Conservation (phyloP, 192 early-diverging fungal species). For the Funneliformis mosseae region DNA sequence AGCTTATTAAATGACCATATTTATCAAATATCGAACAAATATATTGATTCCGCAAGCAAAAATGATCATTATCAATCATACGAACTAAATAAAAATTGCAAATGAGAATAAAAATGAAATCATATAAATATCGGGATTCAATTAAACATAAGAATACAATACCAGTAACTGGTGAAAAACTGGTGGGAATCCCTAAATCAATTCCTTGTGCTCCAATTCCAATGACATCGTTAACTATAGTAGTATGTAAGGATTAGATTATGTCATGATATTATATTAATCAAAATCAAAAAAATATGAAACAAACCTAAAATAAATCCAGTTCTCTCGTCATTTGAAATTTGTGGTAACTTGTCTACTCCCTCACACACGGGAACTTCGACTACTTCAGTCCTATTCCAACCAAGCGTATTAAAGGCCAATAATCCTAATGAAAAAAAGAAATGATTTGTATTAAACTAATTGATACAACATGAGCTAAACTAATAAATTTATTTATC, state of each 20-base stretch:
- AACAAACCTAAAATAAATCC: conserved; percentile 49
- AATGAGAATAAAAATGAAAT: background rate
- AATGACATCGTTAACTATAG: background rate
- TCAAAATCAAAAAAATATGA: background rate
- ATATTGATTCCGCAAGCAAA: conserved; percentile 75
- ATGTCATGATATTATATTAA: background rate
- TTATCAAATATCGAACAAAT: conserved; percentile 72
- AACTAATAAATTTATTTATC: background rate
- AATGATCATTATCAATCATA: conserved; percentile 34
- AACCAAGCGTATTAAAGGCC: conserved; percentile 68
- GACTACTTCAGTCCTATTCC: conserved; percentile 71
- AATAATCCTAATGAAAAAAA: conserved; percentile 38
- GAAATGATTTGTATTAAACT: background rate
- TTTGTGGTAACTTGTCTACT: conserved; percentile 46
- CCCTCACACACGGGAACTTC: conserved; percentile 55
- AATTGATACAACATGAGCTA: background rate
- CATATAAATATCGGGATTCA: conserved; percentile 1
- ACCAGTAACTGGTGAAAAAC: conserved; percentile 12
- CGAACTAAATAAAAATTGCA: conserved; percentile 9
- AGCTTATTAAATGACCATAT: conserved; percentile 71
- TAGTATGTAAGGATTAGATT: background rate
- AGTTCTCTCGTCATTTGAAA: conserved; percentile 43
- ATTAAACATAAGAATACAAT: background rate
- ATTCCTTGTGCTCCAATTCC: conserved; percentile 13
- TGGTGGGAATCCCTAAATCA: background rate